Conservation (phyloP, 768 basidiomycete species). For the Asterophora parasitica region DNA sequence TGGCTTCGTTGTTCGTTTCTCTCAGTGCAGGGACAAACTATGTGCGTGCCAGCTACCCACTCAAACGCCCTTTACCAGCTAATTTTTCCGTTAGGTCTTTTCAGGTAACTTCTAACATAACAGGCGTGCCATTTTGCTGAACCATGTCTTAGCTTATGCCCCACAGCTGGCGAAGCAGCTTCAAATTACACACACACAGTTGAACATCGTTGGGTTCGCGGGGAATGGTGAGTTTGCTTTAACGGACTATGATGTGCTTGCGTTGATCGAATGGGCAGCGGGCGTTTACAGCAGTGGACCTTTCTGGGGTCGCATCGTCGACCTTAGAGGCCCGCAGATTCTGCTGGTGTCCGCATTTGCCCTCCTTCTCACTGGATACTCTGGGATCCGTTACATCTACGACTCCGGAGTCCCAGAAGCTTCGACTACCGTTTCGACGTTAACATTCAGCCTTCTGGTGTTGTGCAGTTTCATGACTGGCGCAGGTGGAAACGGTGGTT, state of each 20-base stretch:
- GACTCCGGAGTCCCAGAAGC: conserved; percentile 1
- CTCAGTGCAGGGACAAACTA: conserved; percentile 71
- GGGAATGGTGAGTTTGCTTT: conserved; percentile 50
- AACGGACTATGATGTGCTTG: background rate
- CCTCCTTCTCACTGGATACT: conserved; percentile 66
- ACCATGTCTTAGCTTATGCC: conserved; percentile 57
- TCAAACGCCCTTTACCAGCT: background rate
- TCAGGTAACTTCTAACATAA: conserved; percentile 30
- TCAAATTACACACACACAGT: conserved; percentile 69
- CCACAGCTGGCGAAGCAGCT: conserved; percentile 82
- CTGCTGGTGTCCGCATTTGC: conserved; percentile 57
- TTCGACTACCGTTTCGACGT: conserved; percentile 47
- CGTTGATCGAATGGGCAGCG: conserved; percentile 33
- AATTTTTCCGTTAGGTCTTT: conserved; percentile 27
- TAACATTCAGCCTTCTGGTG: conserved; percentile 48
- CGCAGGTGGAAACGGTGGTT: conserved; percentile 68
- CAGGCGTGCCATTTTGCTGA: background rate
- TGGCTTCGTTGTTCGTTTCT: conserved; percentile 55
- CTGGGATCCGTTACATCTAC: conserved; percentile 59
- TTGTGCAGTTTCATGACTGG: conserved; percentile 71
- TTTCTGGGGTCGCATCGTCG: conserved; percentile 75
- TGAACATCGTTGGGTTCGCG: conserved; percentile 78
- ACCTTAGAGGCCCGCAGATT: conserved; percentile 65
- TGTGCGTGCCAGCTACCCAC: conserved; percentile 37
- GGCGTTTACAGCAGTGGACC: conserved; percentile 78